Evolutionary conservation across 306 rosid genomes (phyloP), one percentile per base, ranked within the genome.

Genomic region (Corylus heterophylla): DNA sequence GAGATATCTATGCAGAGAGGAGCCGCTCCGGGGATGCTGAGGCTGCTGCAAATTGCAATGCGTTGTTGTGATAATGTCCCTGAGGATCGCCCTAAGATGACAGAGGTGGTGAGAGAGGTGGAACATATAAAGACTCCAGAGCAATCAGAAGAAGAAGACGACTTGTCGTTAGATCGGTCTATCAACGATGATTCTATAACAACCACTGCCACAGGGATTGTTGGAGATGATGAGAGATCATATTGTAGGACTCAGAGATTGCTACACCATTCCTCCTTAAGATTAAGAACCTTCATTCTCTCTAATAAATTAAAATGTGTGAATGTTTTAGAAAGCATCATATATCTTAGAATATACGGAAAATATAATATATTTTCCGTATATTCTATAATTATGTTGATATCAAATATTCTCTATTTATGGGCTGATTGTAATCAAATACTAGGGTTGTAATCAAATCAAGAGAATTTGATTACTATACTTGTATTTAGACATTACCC

Each of bases 61-160:
- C 87, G 77, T 39, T 94, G 97, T 73, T 86, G 78, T 0, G 90
- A 91, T 63, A 83, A 75, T 71, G 77, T 76, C 20, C 97, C 94
- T 0, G 92, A 90, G 77, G 90, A 87, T 2, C 83, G 98, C 0
- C 98, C 93, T 1, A 83, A 85, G 31, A 91, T 92, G 92, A 79
- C 66, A 7, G 95, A 91, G 73, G 90, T 92, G 35, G 88, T 84
- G 18, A 88, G 76, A 59, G 96, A 88, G 61, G 78, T 92, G 52
- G 94, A 88, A 63, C 85, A 81, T 56, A 86, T 92, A 11, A 81
- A 75, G 14, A 72, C 56, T 6, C 58, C 71, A 0, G 74, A 42
- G 5, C 45, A 74, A 50, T 67, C 84, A 5, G 90, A 85, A 6
- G 89, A 86, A 2, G 93, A 86, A 69, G 84, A 78, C 39, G 83